Evolutionary conservation across 163 green algal species (phyloP).

Genomic region (Coccomyxa subellipsoidea): DNA sequence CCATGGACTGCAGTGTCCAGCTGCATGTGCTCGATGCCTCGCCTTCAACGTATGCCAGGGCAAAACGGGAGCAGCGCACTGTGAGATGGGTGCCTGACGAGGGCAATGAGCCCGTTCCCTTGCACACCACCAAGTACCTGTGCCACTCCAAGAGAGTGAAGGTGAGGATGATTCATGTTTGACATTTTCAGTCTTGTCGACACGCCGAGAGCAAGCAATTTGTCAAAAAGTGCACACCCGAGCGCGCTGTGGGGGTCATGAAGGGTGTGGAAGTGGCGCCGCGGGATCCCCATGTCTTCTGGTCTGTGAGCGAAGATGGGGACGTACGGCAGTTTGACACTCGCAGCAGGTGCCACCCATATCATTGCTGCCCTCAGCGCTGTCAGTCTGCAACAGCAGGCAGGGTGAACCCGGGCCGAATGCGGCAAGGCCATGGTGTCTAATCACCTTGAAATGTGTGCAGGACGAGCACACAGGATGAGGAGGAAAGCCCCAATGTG

Average conservation of each 20-base stretch:
- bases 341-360: conserved; percentile 28
- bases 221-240: not conserved
- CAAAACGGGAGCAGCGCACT: conserved; percentile 7
- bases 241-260: no score
- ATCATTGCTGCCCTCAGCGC: not conserved
- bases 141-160: conserved; percentile 77
- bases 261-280: conserved; percentile 73
- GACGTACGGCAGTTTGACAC: conserved; percentile 77
- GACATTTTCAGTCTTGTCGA: not conserved
- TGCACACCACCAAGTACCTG: conserved; percentile 42
- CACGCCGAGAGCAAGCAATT: not conserved
- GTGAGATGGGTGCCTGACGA: not conserved
- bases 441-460: not conserved
- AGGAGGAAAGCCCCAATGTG: conserved; percentile 46
- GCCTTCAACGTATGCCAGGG: not conserved
- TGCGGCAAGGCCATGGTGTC: no score
- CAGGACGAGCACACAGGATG: conserved; percentile 38
- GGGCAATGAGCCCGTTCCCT: not conserved
- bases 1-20: conserved; percentile 74
- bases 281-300: conserved; percentile 78
- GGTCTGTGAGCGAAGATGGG: conserved; percentile 79
- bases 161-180: conserved; percentile 33
- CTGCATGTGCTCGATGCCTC: conserved; percentile 17
- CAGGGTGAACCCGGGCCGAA: no score
- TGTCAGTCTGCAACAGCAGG: not conserved